A percentile compares a stretch with the other conserved stretches of the same genome.
These are phyloP conservation scores for Acer saccharum DNA, from an alignment of 345 rosid genomes.

Conservation along the genomic window DNA sequence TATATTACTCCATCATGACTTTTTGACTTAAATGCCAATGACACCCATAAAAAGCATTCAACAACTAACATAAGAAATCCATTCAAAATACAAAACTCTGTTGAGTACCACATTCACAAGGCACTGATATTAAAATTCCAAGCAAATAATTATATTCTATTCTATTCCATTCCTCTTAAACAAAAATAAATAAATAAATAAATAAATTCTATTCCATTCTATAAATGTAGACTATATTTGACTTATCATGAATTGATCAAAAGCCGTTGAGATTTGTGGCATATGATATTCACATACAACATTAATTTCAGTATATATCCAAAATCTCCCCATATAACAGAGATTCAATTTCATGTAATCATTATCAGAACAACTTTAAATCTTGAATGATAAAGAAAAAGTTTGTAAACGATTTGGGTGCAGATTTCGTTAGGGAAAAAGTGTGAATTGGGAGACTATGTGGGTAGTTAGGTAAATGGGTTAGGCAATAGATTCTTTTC, in stretches of 20 bases:
- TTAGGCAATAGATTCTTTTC: constrained; percentile 23
- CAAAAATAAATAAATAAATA: too few species aligned
- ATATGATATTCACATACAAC: neutral
- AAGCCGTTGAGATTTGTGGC: neutral
- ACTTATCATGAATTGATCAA: neutral
- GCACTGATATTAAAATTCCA: neutral
- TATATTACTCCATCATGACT: neutral
- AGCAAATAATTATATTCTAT: too few species aligned
- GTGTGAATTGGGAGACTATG: neutral
- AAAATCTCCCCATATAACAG: neutral
- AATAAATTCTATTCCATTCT: too few species aligned
- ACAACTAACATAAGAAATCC: constrained; percentile 7
- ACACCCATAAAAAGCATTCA: constrained; percentile 3
- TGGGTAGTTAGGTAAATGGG: constrained; percentile 14
- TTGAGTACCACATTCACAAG: constrained; percentile 20
- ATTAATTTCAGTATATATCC: too few species aligned
- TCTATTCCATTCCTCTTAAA: too few species aligned
- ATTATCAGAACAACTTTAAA: neutral
- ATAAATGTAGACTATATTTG: neutral
- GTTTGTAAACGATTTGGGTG: constrained; percentile 15
- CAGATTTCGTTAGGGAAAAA: constrained; percentile 17
- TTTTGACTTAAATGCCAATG: constrained; percentile 22
- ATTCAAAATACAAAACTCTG: constrained; percentile 9
- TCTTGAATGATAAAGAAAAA: neutral
- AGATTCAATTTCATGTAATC: neutral